A percentile compares a stretch with the other conserved stretches of the same genome.
Conservation (phyloP, 148 eudicot genomes). For the Vaccinium macrocarpon region DNA sequence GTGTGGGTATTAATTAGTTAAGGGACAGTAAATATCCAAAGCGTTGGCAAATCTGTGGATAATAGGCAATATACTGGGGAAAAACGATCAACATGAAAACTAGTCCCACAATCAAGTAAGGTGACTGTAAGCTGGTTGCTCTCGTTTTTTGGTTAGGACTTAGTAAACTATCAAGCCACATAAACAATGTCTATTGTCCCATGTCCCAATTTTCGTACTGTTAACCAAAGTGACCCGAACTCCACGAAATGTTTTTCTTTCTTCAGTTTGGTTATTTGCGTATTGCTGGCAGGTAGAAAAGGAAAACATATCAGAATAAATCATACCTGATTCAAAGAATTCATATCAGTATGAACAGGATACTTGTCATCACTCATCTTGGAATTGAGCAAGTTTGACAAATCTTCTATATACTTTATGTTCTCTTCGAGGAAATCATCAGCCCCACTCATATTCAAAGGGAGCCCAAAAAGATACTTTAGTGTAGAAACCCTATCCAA, state of each 20-base stretch:
- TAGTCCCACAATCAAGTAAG: not conserved
- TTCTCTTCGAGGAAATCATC: constrained; percentile 46
- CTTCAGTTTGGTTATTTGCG: not conserved
- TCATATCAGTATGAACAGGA: constrained; percentile 28
- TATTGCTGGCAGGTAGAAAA: not conserved
- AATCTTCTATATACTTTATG: constrained; percentile 56
- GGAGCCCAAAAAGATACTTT: constrained; percentile 71
- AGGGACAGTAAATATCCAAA: not conserved
- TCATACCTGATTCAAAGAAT: constrained; percentile 43
- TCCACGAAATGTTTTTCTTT: not conserved
- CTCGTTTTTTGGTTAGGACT: not conserved
- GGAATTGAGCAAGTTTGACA: constrained; percentile 47
- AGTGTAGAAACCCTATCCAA: constrained; percentile 56
- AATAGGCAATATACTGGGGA: not conserved
- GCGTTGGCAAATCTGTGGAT: not conserved
- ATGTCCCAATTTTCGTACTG: not conserved
- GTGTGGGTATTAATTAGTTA: not conserved
- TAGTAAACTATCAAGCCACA: not conserved
- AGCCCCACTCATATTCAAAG: constrained; percentile 32
- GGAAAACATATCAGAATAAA: not conserved
- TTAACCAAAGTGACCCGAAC: not conserved
- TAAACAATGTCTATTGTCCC: not conserved
- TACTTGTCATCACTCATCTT: constrained; percentile 39
- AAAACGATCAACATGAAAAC: not conserved
- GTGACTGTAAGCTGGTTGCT: not conserved